phyloP scores from a whole-genome alignment of 148 eudicot species.

The Amaranthus palmeri region DNA sequence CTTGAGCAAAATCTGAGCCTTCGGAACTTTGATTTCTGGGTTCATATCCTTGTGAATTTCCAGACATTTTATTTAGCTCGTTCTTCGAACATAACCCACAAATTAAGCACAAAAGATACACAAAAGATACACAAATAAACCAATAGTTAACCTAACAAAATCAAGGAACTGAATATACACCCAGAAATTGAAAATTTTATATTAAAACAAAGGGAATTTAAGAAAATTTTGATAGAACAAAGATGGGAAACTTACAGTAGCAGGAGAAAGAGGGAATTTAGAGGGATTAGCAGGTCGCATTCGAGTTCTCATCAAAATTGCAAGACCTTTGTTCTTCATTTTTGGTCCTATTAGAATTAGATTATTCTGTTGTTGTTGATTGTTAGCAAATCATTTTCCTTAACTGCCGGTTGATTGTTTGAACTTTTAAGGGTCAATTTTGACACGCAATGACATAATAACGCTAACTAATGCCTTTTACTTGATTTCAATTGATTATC shows the following conservation, averaged over 20 bases:
- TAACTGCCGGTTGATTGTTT: slow-evolving; percentile 2
- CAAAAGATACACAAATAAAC: neutral
- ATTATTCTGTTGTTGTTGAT: neutral
- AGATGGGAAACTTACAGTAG: slow-evolving; percentile 34
- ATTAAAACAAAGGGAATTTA: neutral
- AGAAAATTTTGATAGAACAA: neutral
- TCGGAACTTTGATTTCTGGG: slow-evolving; percentile 19
- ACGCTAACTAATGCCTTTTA: too few relatives aligned
- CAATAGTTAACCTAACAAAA: neutral
- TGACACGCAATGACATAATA: neutral
- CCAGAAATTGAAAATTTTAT: neutral
- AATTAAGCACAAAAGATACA: neutral
- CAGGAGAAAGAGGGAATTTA: slow-evolving; percentile 27
- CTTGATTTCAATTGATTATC: too few relatives aligned
- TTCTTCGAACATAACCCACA: slow-evolving; percentile 13
- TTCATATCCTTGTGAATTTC: slow-evolving; percentile 19
- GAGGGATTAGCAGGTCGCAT: slow-evolving; percentile 38
- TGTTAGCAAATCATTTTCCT: slow-evolving; percentile 19
- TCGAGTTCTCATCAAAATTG: slow-evolving; percentile 76
- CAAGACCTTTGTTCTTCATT: slow-evolving; percentile 81
- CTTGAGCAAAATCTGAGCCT: slow-evolving; percentile 11
- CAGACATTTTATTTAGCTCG: slow-evolving; percentile 20
- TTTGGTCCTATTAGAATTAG: neutral
- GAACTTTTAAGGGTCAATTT: neutral
- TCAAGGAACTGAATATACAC: neutral